A percentile compares a stretch with the other conserved stretches of the same genome.
phyloP scores from a whole-genome alignment of 108 stramenopile genomes.

The Skeletonema potamos region DNA sequence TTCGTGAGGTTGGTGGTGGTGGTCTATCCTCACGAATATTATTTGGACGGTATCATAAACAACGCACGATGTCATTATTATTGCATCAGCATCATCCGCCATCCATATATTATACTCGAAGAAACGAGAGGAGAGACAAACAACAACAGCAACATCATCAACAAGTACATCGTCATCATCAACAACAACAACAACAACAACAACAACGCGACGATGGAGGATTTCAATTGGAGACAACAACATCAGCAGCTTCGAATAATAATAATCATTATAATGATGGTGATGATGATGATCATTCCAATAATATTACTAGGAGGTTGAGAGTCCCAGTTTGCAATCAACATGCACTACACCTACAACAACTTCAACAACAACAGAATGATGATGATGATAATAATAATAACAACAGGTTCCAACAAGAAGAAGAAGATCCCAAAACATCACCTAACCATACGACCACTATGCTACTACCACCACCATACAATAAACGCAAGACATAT shows the following conservation, averaged over 20 bases:
- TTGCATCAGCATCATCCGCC: background rate
- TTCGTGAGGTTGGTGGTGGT: constrained; percentile 31
- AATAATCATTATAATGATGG: background rate
- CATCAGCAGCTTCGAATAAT: background rate
- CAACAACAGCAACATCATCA: background rate
- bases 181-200: background rate
- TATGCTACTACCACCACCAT: too few species aligned
- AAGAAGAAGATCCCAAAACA: background rate
- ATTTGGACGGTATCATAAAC: background rate
- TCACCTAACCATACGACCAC: too few species aligned
- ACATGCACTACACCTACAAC: background rate
- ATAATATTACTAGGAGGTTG: background rate
- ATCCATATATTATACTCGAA: background rate
- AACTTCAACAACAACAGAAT: too few species aligned
- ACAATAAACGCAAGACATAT: background rate
- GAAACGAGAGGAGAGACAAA: background rate
- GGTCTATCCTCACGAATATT: constrained; percentile 12
- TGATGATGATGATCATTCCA: background rate
- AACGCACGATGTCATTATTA: constrained; percentile 2
- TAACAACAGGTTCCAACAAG: background rate
- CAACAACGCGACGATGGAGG: too few species aligned
- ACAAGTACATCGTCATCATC: too few species aligned
- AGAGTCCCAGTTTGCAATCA: background rate
- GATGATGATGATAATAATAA: background rate
- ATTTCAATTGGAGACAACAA: background rate